A percentile compares a stretch with the other conserved stretches of the same genome.
Conservation (phyloP, 805 yeast genomes). For the Ogataea polymorpha region DNA sequence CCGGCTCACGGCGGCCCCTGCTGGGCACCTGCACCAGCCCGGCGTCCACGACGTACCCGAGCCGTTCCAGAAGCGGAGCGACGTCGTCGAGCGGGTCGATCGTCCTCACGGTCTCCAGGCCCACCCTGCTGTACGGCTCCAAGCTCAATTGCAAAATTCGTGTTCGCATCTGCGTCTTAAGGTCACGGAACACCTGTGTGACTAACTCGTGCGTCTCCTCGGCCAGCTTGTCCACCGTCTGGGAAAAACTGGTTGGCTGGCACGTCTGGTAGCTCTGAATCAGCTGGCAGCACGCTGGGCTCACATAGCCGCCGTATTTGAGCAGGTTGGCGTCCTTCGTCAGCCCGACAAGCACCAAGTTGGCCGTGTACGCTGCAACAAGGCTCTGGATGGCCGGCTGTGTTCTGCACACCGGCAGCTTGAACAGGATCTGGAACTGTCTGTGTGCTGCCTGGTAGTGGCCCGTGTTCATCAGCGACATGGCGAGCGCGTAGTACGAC, state of each 20-base stretch:
- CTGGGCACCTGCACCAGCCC: constrained; percentile 1
- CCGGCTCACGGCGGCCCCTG: background rate
- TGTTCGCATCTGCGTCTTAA: constrained; percentile 12
- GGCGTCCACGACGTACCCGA: constrained; percentile 10
- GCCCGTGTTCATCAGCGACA: constrained; percentile 17
- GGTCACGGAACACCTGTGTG: constrained; percentile 8
- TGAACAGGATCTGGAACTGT: constrained; percentile 19
- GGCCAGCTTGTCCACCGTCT: constrained; percentile 7
- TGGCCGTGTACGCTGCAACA: constrained; percentile 18
- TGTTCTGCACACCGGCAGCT: constrained; percentile 9
- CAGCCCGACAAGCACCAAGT: constrained; percentile 9
- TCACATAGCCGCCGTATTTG: constrained; percentile 12
- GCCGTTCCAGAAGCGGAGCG: constrained; percentile 5
- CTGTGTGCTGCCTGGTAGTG: constrained; percentile 20
- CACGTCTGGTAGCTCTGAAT: constrained; percentile 16
- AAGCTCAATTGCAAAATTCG: constrained; percentile 8
- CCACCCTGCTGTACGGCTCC: constrained; percentile 4
- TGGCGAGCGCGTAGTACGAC: constrained; percentile 19
- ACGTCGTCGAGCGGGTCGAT: constrained; percentile 6
- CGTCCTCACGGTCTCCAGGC: constrained; percentile 1
- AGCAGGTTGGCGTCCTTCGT: constrained; percentile 13
- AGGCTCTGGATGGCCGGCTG: constrained; percentile 6
- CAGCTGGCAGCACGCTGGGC: constrained; percentile 7
- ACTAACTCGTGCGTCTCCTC: background rate
- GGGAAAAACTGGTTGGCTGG: constrained; percentile 12